Percentiles rank a stretch among this genome's conserved stretches.
Conservation (phyloP, 116 monocot species). For the Cymodocea nodosa region DNA sequence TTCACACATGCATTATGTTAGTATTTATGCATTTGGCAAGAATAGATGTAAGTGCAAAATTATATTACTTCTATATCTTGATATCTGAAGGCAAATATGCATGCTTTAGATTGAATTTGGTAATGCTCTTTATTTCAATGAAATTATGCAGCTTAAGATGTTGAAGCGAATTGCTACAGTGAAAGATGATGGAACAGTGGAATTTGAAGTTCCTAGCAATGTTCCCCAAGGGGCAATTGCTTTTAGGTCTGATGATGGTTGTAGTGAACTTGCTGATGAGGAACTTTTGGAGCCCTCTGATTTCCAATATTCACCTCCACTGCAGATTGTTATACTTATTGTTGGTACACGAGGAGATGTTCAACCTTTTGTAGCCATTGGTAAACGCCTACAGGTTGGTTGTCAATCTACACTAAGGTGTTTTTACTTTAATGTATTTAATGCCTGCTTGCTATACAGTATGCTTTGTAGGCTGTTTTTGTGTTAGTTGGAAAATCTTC, state of each 20-base stretch:
- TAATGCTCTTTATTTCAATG: background rate
- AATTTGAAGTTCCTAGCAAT: slow-evolving; percentile 61
- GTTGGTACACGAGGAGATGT: slow-evolving; percentile 95
- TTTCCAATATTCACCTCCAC: slow-evolving; percentile 44
- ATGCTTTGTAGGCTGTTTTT: too few species aligned
- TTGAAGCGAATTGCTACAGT: slow-evolving; percentile 66
- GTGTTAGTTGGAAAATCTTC: too few species aligned
- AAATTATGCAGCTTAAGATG: slow-evolving; percentile 43
- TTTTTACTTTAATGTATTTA: background rate
- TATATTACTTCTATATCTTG: background rate
- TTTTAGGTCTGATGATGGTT: slow-evolving; percentile 22
- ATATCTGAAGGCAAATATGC: background rate
- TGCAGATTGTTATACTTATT: slow-evolving; percentile 87
- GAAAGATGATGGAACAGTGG: slow-evolving; percentile 77
- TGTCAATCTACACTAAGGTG: background rate
- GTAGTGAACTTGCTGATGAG: slow-evolving; percentile 25
- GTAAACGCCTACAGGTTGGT: slow-evolving; percentile 66
- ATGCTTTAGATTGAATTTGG: background rate
- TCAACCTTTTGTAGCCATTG: slow-evolving; percentile 90
- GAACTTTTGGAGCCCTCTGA: slow-evolving; percentile 30
- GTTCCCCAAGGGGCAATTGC: slow-evolving; percentile 26
- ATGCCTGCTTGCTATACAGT: background rate
- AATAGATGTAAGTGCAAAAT: too few species aligned
- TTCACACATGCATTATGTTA: too few species aligned
- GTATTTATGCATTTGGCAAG: too few species aligned